Conservation (phyloP, 78 protist genomes). For the Anaeramoeba flamelloides region DNA sequence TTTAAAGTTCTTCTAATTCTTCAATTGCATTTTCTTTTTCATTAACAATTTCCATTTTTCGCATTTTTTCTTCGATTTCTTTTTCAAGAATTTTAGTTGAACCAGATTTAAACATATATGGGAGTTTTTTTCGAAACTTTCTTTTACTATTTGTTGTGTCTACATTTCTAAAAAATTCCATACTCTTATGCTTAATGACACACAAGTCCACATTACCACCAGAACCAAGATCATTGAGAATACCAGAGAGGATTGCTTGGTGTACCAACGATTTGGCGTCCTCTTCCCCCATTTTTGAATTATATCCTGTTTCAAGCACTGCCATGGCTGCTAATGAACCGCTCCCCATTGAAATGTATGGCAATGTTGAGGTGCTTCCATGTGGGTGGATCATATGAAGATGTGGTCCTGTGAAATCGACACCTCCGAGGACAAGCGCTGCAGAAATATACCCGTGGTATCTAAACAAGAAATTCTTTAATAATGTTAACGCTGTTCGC, state of each 20-base stretch:
- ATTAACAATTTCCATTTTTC: too few relatives aligned
- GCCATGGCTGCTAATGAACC: slow-evolving; percentile 96
- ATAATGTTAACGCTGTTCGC: slow-evolving; percentile 63
- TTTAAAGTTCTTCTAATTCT: too few relatives aligned
- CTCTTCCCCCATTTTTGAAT: too few relatives aligned
- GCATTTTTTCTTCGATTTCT: too few relatives aligned
- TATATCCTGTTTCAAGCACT: slow-evolving; percentile 71
- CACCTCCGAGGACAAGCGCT: slow-evolving; percentile 93
- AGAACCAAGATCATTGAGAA: slow-evolving; percentile 90
- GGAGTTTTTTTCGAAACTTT: too few relatives aligned
- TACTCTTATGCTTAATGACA: too few relatives aligned
- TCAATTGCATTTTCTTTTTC: too few relatives aligned
- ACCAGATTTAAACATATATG: too few relatives aligned
- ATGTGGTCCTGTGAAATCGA: slow-evolving; percentile 68
- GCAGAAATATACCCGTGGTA: slow-evolving; percentile 81
- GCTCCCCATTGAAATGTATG: slow-evolving; percentile 93
- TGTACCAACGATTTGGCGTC: slow-evolving; percentile 67
- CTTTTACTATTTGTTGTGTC: too few relatives aligned
- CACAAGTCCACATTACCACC: slow-evolving; percentile 85
- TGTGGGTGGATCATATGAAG: slow-evolving; percentile 78
- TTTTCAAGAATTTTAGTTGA: too few relatives aligned
- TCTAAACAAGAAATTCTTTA: slow-evolving; percentile 68
- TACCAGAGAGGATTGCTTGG: slow-evolving; percentile 79
- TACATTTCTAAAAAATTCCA: too few relatives aligned
- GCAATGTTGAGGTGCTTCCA: slow-evolving; percentile 75